These are phyloP conservation scores for Podospora bellae-mahoneyi DNA, from an alignment of 495 filamentous ascomycete genomes.

Conservation along the genomic window DNA sequence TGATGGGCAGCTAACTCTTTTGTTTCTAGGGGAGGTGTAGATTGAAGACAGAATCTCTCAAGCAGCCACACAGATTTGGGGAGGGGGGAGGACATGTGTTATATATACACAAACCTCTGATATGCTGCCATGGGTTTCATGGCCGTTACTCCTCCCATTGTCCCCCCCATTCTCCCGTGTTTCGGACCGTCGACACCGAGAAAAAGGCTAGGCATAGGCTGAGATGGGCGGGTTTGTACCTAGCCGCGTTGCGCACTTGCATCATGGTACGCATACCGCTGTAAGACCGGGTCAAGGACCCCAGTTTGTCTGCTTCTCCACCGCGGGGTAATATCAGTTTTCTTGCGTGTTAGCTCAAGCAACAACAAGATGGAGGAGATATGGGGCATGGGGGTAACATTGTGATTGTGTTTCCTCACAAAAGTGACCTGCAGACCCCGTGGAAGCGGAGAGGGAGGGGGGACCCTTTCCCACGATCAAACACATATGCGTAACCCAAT, in stretches of 20 bases:
- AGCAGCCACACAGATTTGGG: neutral
- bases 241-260: slow-evolving; percentile 18
- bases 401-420: neutral
- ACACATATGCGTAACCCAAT: neutral
- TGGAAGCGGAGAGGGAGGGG: neutral
- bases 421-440: neutral
- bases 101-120: slow-evolving; percentile 24
- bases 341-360: neutral
- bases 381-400: neutral
- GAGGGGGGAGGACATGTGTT: slow-evolving; percentile 1
- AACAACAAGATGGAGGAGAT: neutral
- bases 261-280: neutral
- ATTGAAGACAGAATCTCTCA: slow-evolving; percentile 9
- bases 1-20: slow-evolving; percentile 23
- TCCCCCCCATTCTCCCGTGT: slow-evolving; percentile 42
- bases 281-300: neutral
- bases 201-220: slow-evolving; percentile 39
- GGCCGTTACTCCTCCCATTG: slow-evolving; percentile 26
- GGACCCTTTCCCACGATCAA: neutral
- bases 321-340: slow-evolving; percentile 1
- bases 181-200: slow-evolving; percentile 50
- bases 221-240: slow-evolving; percentile 25
- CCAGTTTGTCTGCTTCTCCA: neutral
- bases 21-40: slow-evolving; percentile 1
- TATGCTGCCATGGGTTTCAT: slow-evolving; percentile 23